A percentile compares a stretch with the other conserved stretches of the same genome.
phyloP scores from a whole-genome alignment of 1,284 basidiomycete genomes.

The Trichosporon asahii region DNA sequence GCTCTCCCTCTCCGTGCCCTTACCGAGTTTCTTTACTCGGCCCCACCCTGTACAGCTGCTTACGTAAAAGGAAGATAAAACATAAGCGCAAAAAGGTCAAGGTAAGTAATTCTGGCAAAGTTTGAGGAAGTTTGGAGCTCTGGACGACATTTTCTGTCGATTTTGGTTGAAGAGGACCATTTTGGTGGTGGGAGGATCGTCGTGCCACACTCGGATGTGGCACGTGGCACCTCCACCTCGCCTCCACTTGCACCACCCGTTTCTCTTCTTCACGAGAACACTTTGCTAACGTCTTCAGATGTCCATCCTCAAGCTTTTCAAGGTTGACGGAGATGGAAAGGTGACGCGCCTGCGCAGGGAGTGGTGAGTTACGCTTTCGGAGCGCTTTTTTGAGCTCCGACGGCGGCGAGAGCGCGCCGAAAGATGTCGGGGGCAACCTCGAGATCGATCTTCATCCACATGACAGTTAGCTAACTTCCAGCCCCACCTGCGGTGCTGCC shows the following conservation, averaged over 20 bases:
- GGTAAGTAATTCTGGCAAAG: constrained; percentile 30
- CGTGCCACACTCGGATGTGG: not conserved
- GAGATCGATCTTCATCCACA: too few relatives aligned
- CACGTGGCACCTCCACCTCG: not conserved
- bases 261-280: not conserved
- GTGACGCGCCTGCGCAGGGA: constrained; percentile 73
- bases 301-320: constrained; percentile 99
- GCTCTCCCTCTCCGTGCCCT: too few relatives aligned
- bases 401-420: too few relatives aligned
- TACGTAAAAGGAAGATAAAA: constrained; percentile 84
- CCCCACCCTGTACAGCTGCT: not conserved
- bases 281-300: constrained; percentile 59
- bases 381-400: too few relatives aligned
- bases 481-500: constrained; percentile 9
- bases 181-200: not conserved
- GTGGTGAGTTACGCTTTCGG: not conserved
- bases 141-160: not conserved
- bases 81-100: constrained; percentile 98
- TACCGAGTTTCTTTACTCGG: too few relatives aligned
- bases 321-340: constrained; percentile 95
- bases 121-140: not conserved
- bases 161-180: not conserved
- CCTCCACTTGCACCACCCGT: not conserved
- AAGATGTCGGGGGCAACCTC: too few relatives aligned
- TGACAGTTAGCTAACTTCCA: too few relatives aligned